Conservation (phyloP, 2,329 filamentous ascomycete genomes). For the Helotiales sp. region DNA sequence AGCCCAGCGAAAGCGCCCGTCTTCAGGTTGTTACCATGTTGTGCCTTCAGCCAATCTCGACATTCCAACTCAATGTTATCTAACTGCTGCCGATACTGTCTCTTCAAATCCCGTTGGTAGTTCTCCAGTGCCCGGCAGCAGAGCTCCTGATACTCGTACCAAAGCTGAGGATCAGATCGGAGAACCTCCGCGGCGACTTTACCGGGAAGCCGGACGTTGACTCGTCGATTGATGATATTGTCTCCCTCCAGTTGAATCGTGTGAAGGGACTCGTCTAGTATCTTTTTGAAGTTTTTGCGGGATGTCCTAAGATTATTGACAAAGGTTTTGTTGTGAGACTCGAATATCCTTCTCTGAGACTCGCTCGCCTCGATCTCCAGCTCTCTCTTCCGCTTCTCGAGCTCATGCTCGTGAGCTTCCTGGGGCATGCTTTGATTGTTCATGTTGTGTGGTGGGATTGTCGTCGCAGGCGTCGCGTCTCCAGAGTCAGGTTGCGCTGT, state of each 20-base stretch:
- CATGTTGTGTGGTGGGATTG: neutral
- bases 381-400: neutral
- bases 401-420: neutral
- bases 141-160: slow-evolving; percentile 38
- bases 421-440: too few species aligned
- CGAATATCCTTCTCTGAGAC: too few species aligned
- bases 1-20: neutral
- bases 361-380: neutral
- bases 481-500: neutral
- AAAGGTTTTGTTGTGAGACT: too few species aligned
- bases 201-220: neutral
- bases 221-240: neutral
- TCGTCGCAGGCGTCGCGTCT: neutral
- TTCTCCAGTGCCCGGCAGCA: neutral
- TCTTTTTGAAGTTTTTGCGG: neutral
- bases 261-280: neutral
- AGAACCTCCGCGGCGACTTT: neutral
- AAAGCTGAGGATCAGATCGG: neutral
- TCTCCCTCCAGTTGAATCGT: neutral
- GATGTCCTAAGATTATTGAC: too few species aligned
- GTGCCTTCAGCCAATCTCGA: neutral
- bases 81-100: slow-evolving; percentile 11
- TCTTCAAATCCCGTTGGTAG: slow-evolving; percentile 10
- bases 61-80: slow-evolving; percentile 14
- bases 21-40: neutral